phyloP scores from a whole-genome alignment of 2,329 filamentous ascomycete genomes.

The Pezicula radicicola region DNA sequence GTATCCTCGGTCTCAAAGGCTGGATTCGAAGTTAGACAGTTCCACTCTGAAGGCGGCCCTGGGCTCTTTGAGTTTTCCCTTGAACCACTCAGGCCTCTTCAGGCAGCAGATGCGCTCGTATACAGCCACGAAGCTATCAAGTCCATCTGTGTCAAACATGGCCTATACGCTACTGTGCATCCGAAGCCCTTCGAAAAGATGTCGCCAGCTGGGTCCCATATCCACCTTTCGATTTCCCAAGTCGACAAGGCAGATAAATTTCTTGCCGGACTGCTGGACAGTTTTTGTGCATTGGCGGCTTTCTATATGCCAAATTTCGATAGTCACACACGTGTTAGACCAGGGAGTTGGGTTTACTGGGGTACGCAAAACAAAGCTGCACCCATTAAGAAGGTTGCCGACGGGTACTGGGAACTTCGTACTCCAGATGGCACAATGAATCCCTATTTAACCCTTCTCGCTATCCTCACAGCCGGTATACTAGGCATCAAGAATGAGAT shows the following conservation, averaged over 20 bases:
- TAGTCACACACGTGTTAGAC: slow-evolving; percentile 65
- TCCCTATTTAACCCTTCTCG: slow-evolving; percentile 65
- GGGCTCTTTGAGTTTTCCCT: slow-evolving; percentile 78
- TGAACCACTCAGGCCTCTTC: slow-evolving; percentile 55
- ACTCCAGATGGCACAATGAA: slow-evolving; percentile 76
- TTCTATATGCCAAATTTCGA: slow-evolving; percentile 63
- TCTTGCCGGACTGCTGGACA: slow-evolving; percentile 66
- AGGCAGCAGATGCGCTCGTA: slow-evolving; percentile 68
- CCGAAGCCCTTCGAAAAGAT: slow-evolving; percentile 60
- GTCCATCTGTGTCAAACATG: slow-evolving; percentile 57
- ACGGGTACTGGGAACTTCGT: slow-evolving; percentile 73
- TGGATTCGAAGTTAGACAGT: slow-evolving; percentile 65
- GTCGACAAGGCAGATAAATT: slow-evolving; percentile 56
- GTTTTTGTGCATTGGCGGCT: slow-evolving; percentile 62
- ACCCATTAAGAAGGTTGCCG: slow-evolving; percentile 63
- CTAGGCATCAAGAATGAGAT: slow-evolving; percentile 45
- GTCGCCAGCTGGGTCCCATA: slow-evolving; percentile 65
- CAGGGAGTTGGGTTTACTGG: slow-evolving; percentile 75
- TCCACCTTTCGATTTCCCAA: slow-evolving; percentile 62
- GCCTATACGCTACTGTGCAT: slow-evolving; percentile 66
- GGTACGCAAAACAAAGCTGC: slow-evolving; percentile 76
- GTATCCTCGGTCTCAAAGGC: slow-evolving; percentile 54
- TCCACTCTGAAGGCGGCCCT: slow-evolving; percentile 69
- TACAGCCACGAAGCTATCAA: slow-evolving; percentile 68
- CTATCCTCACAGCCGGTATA: slow-evolving; percentile 56